phyloP scores from a whole-genome alignment of 1,284 basidiomycete genomes.

The Laetiporus sulphureus region DNA sequence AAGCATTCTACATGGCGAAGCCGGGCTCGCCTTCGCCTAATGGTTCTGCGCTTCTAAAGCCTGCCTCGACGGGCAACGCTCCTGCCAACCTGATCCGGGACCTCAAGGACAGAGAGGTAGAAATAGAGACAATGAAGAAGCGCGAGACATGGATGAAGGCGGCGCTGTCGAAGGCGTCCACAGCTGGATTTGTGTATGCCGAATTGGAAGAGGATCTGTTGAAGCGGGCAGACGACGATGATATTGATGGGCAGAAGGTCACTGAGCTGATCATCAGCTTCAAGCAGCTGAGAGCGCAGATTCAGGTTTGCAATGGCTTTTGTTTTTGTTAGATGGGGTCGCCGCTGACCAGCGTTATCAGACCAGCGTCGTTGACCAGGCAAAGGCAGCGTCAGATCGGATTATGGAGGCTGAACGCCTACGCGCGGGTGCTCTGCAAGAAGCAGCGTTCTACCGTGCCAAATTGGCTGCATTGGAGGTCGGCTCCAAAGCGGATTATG shows the following conservation, averaged over 20 bases:
- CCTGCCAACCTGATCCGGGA: conserved; percentile 72
- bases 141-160: conserved; percentile 86
- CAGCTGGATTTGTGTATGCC: conserved; percentile 76
- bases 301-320: conserved; percentile 61
- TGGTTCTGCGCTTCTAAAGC: conserved; percentile 38
- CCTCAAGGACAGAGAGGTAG: conserved; percentile 74
- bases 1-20: conserved; percentile 52
- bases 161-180: conserved; percentile 71
- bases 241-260: conserved; percentile 38
- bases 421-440: conserved; percentile 80
- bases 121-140: conserved; percentile 72
- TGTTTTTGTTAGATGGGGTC: no score
- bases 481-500: conserved; percentile 57
- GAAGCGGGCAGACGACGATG: conserved; percentile 31
- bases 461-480: conserved; percentile 86
- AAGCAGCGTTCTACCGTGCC: conserved; percentile 94
- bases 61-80: conserved; percentile 60
- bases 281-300: conserved; percentile 84
- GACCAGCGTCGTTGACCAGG: conserved; percentile 71
- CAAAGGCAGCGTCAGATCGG: conserved; percentile 70
- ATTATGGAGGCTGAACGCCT: conserved; percentile 78
- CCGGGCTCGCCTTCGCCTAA: conserved; percentile 51
- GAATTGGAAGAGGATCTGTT: conserved; percentile 33
- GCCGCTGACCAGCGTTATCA: no score
- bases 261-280: conserved; percentile 76